Base-by-base conservation (phyloP, 805 yeast genomes). In the Zygosaccharomyces bisporus region DNA sequence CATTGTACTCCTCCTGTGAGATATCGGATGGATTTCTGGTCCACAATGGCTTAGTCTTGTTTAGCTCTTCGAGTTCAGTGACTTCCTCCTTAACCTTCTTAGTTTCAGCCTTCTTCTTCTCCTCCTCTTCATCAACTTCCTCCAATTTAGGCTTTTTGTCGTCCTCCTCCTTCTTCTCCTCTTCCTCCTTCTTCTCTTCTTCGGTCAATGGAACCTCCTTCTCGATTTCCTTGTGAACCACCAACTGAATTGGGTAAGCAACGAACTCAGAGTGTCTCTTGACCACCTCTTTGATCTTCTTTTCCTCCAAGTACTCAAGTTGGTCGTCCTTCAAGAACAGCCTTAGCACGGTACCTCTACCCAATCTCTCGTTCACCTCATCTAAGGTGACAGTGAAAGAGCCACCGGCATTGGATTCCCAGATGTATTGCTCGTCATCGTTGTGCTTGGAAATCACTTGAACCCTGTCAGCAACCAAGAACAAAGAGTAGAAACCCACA, bases 321-420 rank as follows among this genome's bases (percentile, higher is more conserved):
- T 93, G 99, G 71, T 93, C 99, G 61, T 95, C 99, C 80, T 93
- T 93, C 76, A 93, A 76, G 85, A 89, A 90, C 70, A 93, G 79
- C 77, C 98, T 86, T 65, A 93, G 79, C 57, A 90, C 71, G 58
- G 98, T 75, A 87, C 99, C 99, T 77, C 99, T 90, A 58, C 86
- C 79, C 57, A 93, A 76, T 67, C 73, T 83, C 78, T 86, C 95
- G 70, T 86, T 84, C 55, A 75, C 69, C 68, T 83, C 91, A 66
- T 93, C 99, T 61, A 86, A 76, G 52, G 97, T 80, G 64, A 93
- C 87, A 62, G 96, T 88, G 80, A 93, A 93, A 76, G 93, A 91
- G 70, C 99, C 99, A 72, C 99, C 99, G 55, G 99, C 99, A 64
- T 93, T 90, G 41, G 99, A 93, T 78, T 93, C 99, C 99, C 99